Evolutionary conservation across 225 moss, liverwort and hornwort species (phyloP).

Genomic region (Bryum argenteum): DNA sequence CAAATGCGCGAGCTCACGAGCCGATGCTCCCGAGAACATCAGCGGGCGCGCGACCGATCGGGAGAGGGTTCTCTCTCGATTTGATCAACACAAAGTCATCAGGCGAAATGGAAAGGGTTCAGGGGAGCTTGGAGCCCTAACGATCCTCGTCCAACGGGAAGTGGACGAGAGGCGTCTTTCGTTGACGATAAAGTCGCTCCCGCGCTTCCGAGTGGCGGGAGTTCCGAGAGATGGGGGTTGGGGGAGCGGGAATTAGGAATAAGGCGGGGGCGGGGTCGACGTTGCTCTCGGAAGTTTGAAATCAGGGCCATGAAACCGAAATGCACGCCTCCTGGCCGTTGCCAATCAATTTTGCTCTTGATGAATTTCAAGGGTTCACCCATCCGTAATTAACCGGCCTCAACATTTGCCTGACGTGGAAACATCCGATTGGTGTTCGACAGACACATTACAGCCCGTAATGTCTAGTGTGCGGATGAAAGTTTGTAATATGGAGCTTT

Average conservation of each 20-base stretch:
- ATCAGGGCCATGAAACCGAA: not conserved
- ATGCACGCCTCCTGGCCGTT: conserved; percentile 1
- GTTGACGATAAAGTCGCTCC: conserved; percentile 20
- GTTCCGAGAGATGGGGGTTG: conserved; percentile 6
- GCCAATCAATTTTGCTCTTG: not conserved
- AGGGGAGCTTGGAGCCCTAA: conserved; percentile 36
- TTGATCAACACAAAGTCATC: not conserved
- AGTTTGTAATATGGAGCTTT: too few relatives aligned
- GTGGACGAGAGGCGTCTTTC: conserved; percentile 14
- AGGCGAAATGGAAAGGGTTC: conserved; percentile 23
- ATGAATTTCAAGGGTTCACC: too few relatives aligned
- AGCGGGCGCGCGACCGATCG: conserved; percentile 27
- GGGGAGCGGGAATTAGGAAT: conserved; percentile 21
- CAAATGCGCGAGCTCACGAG: conserved; percentile 29
- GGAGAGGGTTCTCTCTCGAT: not conserved
- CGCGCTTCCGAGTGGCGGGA: conserved; percentile 48
- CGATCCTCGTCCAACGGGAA: conserved; percentile 10
- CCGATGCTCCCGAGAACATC: conserved; percentile 40
- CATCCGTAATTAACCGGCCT: too few relatives aligned
- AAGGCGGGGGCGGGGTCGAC: not conserved
- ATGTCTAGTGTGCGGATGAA: too few relatives aligned
- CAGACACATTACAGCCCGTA: too few relatives aligned
- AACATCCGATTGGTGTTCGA: too few relatives aligned
- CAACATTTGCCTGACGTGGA: too few relatives aligned
- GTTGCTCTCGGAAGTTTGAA: conserved; percentile 34